phyloP scores from a whole-genome alignment of 2,329 filamentous ascomycete genomes.

The Ophiocordyceps polyrhachis-furcata region DNA sequence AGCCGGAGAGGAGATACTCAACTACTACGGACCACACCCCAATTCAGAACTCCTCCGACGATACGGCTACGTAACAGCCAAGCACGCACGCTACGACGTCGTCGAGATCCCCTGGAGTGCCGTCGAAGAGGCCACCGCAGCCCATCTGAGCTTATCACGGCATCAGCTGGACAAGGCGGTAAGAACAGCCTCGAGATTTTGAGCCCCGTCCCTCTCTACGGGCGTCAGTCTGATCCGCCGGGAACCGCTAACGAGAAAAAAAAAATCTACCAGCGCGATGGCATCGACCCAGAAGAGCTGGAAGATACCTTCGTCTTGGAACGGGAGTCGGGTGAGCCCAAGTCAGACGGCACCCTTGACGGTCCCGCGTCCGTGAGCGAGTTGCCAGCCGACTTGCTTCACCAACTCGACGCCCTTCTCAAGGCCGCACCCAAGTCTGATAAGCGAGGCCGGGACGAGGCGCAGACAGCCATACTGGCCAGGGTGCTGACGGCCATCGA shows the following conservation, averaged over 20 bases:
- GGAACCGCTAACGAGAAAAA: too few relatives aligned
- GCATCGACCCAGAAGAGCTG: conserved; percentile 44
- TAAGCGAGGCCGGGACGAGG: conserved; percentile 29
- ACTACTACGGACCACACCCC: conserved; percentile 75
- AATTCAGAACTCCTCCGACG: conserved; percentile 66
- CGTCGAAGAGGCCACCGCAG: conserved; percentile 27
- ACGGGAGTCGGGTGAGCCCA: conserved; percentile 31
- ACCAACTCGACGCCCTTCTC: conserved; percentile 30
- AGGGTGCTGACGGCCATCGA: conserved; percentile 19
- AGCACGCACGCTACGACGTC: conserved; percentile 64
- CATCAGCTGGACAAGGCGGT: conserved; percentile 23
- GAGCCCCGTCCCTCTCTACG: not conserved
- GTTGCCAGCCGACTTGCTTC: conserved; percentile 30
- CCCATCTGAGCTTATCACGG: conserved; percentile 18
- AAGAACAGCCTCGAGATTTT: conserved; percentile 3
- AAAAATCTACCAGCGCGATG: conserved; percentile 13
- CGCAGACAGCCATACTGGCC: conserved; percentile 21
- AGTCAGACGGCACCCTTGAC: conserved; percentile 25
- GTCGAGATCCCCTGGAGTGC: conserved; percentile 53
- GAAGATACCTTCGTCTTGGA: conserved; percentile 61
- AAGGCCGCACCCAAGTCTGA: conserved; percentile 31
- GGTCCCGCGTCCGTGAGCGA: conserved; percentile 18
- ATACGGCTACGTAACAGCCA: conserved; percentile 72
- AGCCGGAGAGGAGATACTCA: conserved; percentile 61
- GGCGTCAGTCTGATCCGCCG: too few relatives aligned